Conservation (phyloP, 257 asterid genomes). For the Solanum bulbocastanum region DNA sequence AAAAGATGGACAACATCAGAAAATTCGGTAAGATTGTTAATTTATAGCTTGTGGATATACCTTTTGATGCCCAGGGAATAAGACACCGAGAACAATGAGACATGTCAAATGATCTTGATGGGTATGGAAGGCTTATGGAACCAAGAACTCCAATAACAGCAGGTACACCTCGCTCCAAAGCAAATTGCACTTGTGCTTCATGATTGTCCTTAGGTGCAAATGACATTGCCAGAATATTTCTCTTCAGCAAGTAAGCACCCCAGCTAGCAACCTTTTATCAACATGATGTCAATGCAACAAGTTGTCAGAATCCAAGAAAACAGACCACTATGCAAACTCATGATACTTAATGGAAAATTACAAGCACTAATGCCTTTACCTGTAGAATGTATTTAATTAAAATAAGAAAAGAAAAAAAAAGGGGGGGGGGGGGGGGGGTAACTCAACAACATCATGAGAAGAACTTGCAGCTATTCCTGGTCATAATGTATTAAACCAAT, state of each 20-base stretch:
- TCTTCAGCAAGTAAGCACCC: conserved; percentile 90
- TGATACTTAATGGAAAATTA: not conserved
- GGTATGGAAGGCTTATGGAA: conserved; percentile 70
- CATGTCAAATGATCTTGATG: conserved; percentile 83
- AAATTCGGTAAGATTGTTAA: not conserved
- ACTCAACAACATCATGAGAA: not conserved
- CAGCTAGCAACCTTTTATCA: conserved; percentile 81
- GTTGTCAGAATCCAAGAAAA: not conserved
- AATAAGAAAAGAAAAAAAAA: not conserved
- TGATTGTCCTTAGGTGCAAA: conserved; percentile 94
- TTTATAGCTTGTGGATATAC: conserved; percentile 16
- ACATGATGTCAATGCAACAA: not conserved
- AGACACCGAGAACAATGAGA: conserved; percentile 94
- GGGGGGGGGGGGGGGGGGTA: too few relatives aligned
- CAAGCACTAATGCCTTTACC: not conserved
- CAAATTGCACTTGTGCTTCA: conserved; percentile 96
- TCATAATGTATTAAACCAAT: not conserved
- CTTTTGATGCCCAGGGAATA: conserved; percentile 77
- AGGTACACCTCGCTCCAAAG: conserved; percentile 92
- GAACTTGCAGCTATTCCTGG: not conserved
- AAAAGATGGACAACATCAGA: not conserved
- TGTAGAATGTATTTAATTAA: not conserved
- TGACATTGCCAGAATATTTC: conserved; percentile 75
- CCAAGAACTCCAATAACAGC: conserved; percentile 86
- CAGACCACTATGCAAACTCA: not conserved